Evolutionary conservation across 106 monocot genomes (phyloP).

Genomic region (Amphibolis antarctica): DNA sequence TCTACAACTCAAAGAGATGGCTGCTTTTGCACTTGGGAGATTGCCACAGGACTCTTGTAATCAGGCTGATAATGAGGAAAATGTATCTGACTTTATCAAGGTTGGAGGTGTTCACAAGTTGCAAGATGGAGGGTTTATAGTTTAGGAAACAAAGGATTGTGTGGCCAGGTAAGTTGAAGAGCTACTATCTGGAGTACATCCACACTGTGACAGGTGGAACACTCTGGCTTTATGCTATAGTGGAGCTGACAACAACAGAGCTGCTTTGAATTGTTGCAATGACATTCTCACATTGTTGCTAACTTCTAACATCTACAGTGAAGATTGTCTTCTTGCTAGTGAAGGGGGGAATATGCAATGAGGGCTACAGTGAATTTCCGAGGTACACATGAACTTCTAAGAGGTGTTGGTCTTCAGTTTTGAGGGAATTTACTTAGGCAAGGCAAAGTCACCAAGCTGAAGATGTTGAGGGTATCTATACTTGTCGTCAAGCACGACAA

Average conservation of each 20-base stretch:
- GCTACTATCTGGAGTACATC: constrained; percentile 69
- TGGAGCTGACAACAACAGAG: constrained; percentile 35
- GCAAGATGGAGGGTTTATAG: constrained; percentile 99
- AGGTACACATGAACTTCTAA: constrained; percentile 40
- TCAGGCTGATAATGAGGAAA: constrained; percentile 99
- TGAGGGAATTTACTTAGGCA: constrained; percentile 60
- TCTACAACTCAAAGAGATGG: constrained; percentile 93
- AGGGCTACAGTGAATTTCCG: constrained; percentile 41
- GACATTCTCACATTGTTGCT: constrained; percentile 54
- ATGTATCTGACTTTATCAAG: constrained; percentile 81
- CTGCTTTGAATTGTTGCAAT: constrained; percentile 58
- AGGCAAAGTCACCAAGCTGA: constrained; percentile 57
- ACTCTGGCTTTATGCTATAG: constrained; percentile 68
- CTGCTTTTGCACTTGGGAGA: constrained; percentile 99
- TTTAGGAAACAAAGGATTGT: constrained; percentile 98
- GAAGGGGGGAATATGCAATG: constrained; percentile 78
- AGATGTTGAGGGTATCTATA: too few relatives aligned
- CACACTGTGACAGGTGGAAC: constrained; percentile 71
- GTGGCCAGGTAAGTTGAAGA: constrained; percentile 92
- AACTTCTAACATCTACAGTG: constrained; percentile 76
- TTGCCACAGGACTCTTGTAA: constrained; percentile 88
- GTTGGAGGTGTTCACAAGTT: constrained; percentile 92
- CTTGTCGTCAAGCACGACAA: too few relatives aligned
- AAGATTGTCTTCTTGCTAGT: constrained; percentile 35
- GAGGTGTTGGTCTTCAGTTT: constrained; percentile 45